These are phyloP conservation scores for Lentinula raphanica DNA, from an alignment of 768 basidiomycete genomes.

Conservation along the genomic window DNA sequence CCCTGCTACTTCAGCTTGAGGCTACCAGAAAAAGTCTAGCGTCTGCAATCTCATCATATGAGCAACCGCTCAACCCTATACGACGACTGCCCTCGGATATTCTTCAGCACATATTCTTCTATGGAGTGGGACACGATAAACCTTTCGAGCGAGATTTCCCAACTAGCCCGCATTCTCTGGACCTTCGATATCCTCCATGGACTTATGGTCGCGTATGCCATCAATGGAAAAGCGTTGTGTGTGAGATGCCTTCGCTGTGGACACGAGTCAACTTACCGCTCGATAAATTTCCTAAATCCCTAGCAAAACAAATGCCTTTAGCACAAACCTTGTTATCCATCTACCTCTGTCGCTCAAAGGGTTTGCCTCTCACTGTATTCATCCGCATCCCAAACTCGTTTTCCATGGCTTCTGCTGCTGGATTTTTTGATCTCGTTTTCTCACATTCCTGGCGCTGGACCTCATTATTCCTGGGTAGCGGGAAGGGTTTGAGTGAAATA, in stretches of 20 bases:
- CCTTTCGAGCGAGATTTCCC: not conserved
- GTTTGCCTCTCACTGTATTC: not conserved
- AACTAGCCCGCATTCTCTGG: not conserved
- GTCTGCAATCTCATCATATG: not conserved
- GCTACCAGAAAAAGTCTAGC: too few relatives aligned
- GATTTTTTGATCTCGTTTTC: not conserved
- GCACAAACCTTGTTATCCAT: not conserved
- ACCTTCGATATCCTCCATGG: not conserved
- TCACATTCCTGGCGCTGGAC: not conserved
- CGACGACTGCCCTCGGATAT: not conserved
- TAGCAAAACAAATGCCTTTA: not conserved
- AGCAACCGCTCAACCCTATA: not conserved
- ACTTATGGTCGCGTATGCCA: not conserved
- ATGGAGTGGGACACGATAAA: not conserved
- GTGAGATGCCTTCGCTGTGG: not conserved
- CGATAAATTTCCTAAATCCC: not conserved
- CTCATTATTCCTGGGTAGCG: not conserved
- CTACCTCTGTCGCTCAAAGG: not conserved
- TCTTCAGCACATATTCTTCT: not conserved
- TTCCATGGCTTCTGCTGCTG: not conserved
- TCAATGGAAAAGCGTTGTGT: not conserved
- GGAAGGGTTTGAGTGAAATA: too few relatives aligned
- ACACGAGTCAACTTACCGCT: not conserved
- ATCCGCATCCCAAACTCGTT: not conserved
- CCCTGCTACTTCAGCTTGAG: not conserved